These are phyloP conservation scores for Colletotrichum orbiculare DNA, from an alignment of 2,329 filamentous ascomycete genomes.

Conservation along the genomic window DNA sequence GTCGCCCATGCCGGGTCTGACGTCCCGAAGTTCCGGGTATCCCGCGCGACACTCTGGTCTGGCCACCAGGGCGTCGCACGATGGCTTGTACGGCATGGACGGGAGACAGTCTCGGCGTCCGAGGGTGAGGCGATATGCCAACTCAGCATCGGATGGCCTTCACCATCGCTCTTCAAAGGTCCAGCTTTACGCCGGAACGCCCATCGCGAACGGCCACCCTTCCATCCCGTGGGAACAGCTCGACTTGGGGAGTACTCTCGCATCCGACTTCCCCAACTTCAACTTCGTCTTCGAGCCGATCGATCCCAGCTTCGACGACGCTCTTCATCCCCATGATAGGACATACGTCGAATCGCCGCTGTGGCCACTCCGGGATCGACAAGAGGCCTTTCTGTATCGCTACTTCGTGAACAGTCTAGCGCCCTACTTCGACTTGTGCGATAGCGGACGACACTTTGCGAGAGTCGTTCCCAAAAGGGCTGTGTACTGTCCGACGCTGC, in stretches of 20 bases:
- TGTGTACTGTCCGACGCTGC: constrained; percentile 41
- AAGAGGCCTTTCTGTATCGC: constrained; percentile 44
- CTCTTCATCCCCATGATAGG: constrained; percentile 2
- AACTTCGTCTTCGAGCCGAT: constrained; percentile 17
- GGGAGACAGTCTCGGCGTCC: background rate
- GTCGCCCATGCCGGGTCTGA: constrained; percentile 5
- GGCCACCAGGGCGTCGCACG: constrained; percentile 2
- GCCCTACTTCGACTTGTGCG: constrained; percentile 44
- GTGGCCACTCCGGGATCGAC: constrained; percentile 37
- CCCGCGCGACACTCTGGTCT: background rate
- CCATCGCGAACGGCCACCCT: constrained; percentile 8
- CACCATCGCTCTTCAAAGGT: background rate
- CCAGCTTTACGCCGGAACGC: constrained; percentile 7
- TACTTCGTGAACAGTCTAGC: constrained; percentile 42
- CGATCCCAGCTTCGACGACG: constrained; percentile 19
- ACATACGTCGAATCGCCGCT: constrained; percentile 31
- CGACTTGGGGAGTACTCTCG: background rate
- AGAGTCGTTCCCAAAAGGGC: constrained; percentile 44
- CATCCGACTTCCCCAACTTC: constrained; percentile 14
- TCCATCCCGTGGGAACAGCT: constrained; percentile 21
- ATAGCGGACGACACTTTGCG: constrained; percentile 43
- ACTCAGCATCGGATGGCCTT: background rate
- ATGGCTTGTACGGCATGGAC: background rate
- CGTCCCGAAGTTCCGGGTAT: background rate
- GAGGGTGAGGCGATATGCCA: constrained; percentile 4